Evolutionary conservation across 148 eudicot genomes (phyloP), one percentile per base, ranked within the genome.

Genomic region (Persicaria maculosa): DNA sequence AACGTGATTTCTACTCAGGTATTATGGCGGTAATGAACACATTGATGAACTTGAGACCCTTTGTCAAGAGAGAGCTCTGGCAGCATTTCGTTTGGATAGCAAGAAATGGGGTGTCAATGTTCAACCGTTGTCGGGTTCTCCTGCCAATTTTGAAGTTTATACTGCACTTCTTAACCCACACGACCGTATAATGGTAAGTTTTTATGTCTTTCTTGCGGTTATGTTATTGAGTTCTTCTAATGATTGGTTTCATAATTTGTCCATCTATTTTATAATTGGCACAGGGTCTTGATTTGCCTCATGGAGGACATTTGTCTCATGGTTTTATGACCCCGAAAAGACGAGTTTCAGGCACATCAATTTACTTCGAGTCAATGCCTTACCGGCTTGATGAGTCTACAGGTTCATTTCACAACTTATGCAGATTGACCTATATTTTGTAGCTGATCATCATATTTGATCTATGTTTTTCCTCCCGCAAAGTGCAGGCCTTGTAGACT

Each of bases 331-430:
- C 98, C 79, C 81, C 98, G 40, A 91, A 89, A 83, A 80, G 92
- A 76, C 84, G 94, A 72, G 97, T 91, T 55, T 91, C 98, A 64
- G 98, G 90, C 69, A 93, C 98, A 68, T 93, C 98, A 59, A 88
- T 93, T 53, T 93, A 90, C 79, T 93, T 93, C 50, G 98, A 93
- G 72, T 91, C 97, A 44, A 91, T 93, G 98, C 94, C 98, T n/a
- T 93, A 91, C 71, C 86, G 90, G n/a, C 90, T 91, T 10, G 88
- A 91, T 77, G 97, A 93, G 79, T 85, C 92, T 59, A 85, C 98
- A 84, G 96, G 98, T 90, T 57, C 57, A 22, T 40, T 65, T 2
- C 44, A 65, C 47, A 12, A 65, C 47, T 43, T 7, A 19, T 14
- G 7, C 5, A 59, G 9, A 5, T 55, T 15, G 19, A 19, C n/a